Evolutionary conservation across 768 basidiomycete genomes (phyloP).

Genomic region (Zangia roseola): DNA sequence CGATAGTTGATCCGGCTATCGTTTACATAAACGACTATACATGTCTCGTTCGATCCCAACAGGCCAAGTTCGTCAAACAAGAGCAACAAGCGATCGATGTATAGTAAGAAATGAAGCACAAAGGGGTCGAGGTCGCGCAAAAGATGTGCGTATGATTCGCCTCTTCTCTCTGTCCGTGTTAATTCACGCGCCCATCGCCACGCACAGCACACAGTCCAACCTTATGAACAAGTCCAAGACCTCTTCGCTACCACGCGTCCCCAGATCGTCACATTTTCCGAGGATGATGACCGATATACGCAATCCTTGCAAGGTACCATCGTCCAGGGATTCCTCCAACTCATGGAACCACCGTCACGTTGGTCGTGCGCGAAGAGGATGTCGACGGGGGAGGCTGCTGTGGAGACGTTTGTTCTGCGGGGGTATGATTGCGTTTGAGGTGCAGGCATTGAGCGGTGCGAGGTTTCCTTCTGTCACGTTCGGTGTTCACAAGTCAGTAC

Average conservation of each 20-base stretch:
- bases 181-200: slow-evolving; percentile 5
- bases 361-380: slow-evolving; percentile 72
- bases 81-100: slow-evolving; percentile 94
- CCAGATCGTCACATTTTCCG: slow-evolving; percentile 58
- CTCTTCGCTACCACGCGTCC: slow-evolving; percentile 75
- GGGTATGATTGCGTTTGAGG: slow-evolving; percentile 51
- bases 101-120: slow-evolving; percentile 92
- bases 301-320: slow-evolving; percentile 84
- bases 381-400: slow-evolving; percentile 55
- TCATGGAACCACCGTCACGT: slow-evolving; percentile 73
- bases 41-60: too few relatives aligned
- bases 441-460: slow-evolving; percentile 68
- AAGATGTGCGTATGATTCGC: slow-evolving; percentile 72
- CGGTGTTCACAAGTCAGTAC: too few relatives aligned
- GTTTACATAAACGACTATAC: too few relatives aligned
- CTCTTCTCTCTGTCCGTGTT: background rate
- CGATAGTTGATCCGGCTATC: too few relatives aligned
- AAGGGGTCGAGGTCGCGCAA: slow-evolving; percentile 89
- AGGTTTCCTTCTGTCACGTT: slow-evolving; percentile 37
- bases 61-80: slow-evolving; percentile 97
- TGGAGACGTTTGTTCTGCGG: slow-evolving; percentile 74
- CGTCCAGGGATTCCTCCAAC: slow-evolving; percentile 81
- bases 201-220: slow-evolving; percentile 82
- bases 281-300: slow-evolving; percentile 67
- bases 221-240: slow-evolving; percentile 93